These are phyloP conservation scores for Neostapfia colusana DNA, from an alignment of 176 grass and related monocot genomes.

Conservation along the genomic window DNA sequence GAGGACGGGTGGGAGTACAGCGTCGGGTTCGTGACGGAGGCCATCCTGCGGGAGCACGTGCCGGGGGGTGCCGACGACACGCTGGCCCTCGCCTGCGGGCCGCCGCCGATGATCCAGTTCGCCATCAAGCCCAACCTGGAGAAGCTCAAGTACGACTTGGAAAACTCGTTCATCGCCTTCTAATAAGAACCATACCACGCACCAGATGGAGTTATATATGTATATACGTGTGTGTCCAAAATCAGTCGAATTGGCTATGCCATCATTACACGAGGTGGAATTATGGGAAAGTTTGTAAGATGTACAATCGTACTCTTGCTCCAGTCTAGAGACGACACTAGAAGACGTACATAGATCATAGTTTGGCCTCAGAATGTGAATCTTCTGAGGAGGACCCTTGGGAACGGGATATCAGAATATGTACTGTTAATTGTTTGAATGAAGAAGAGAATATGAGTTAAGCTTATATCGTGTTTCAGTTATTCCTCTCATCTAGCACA, in stretches of 20 bases:
- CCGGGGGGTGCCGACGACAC: constrained; percentile 63
- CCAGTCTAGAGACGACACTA: constrained; percentile 29
- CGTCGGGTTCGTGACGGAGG: constrained; percentile 69
- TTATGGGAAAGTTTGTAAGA: background rate
- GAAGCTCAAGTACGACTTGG: constrained; percentile 89
- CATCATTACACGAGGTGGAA: background rate
- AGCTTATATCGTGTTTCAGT: background rate
- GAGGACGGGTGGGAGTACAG: constrained; percentile 80
- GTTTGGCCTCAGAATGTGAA: constrained; percentile 23
- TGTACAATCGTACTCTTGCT: constrained; percentile 24
- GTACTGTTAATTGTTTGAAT: constrained; percentile 16
- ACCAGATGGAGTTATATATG: constrained; percentile 4
- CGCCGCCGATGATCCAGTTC: constrained; percentile 94
- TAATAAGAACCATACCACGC: constrained; percentile 19
- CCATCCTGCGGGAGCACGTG: constrained; percentile 59
- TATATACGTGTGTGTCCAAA: constrained; percentile 20
- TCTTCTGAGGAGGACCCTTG: constrained; percentile 2
- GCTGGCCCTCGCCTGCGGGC: constrained; percentile 79
- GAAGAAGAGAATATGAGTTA: background rate
- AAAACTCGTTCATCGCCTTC: constrained; percentile 60
- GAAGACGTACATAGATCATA: constrained; percentile 23
- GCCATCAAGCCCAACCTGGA: constrained; percentile 79
- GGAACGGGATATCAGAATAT: background rate
- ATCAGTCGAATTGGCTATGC: constrained; percentile 30
- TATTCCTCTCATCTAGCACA: background rate